Percentiles rank a stretch among this genome's conserved stretches.
phyloP scores from a whole-genome alignment of 345 rosid species.

The Citrus unshiu region DNA sequence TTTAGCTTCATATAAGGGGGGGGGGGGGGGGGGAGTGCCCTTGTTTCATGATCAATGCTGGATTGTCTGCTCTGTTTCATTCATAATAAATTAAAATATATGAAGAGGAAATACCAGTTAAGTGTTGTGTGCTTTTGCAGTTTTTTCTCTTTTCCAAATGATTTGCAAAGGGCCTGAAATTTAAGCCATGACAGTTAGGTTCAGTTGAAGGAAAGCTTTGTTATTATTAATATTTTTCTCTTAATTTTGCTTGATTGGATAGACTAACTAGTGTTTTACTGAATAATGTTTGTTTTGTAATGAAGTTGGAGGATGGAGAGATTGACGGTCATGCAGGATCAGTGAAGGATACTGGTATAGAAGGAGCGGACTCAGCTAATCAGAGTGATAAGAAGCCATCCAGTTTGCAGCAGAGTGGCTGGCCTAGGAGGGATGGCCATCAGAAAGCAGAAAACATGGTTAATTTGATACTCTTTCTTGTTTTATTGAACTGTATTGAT shows the following conservation, averaged over 20 bases:
- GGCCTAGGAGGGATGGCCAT: conserved; percentile 59
- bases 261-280: neutral
- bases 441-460: conserved; percentile 55
- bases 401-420: conserved; percentile 34
- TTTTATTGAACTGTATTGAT: neutral
- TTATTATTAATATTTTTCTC: neutral
- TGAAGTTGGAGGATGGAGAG: conserved; percentile 77
- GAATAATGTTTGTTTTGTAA: conserved; percentile 6
- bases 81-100: neutral
- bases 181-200: neutral
- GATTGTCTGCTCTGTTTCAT: neutral
- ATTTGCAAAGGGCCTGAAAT: neutral
- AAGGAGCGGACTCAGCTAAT: conserved; percentile 25
- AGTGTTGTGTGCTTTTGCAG: too few species aligned
- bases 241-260: neutral
- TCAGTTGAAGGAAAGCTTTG: neutral
- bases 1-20: too few species aligned
- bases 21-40: neutral
- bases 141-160: neutral
- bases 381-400: conserved; percentile 38
- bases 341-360: conserved; percentile 22
- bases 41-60: neutral
- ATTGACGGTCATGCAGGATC: conserved; percentile 37
- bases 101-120: too few species aligned
- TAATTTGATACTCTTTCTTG: neutral